A percentile compares a stretch with the other conserved stretches of the same genome.
Evolutionary conservation across 176 grass and related monocot genomes (phyloP).

Genomic region (Lolium perenne): DNA sequence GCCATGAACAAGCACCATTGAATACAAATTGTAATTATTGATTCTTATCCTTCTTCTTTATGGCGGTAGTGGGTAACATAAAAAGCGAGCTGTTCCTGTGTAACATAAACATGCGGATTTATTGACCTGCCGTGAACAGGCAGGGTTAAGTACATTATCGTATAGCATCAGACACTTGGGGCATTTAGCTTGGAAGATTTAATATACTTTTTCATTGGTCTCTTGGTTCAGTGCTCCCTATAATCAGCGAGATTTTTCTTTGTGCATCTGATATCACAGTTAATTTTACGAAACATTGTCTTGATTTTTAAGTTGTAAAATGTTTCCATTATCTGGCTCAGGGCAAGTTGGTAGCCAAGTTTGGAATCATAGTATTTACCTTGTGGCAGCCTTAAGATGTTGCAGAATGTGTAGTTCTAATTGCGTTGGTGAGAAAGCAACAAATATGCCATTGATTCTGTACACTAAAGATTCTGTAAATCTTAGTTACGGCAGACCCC

Average conservation of each 20-base stretch:
- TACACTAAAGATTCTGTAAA: constrained; percentile 15
- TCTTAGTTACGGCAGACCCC: background rate
- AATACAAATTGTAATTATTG: background rate
- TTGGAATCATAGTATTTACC: constrained; percentile 6
- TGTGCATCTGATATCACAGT: background rate
- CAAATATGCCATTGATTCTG: background rate
- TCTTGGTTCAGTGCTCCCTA: background rate
- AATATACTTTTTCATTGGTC: background rate
- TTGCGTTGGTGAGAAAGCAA: background rate
- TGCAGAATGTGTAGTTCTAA: background rate
- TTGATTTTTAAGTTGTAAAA: background rate
- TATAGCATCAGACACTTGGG: background rate
- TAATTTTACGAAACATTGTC: background rate
- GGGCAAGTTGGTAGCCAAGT: background rate
- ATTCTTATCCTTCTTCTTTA: constrained; percentile 9
- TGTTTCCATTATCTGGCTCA: background rate
- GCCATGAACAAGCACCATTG: background rate
- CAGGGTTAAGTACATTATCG: background rate
- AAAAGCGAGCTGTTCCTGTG: background rate
- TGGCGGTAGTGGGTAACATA: too few relatives aligned
- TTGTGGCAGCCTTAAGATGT: background rate
- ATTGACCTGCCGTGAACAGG: background rate
- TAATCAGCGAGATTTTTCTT: background rate
- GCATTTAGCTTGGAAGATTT: constrained; percentile 33
- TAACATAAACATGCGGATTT: background rate